Percentiles rank a stretch among this genome's conserved stretches.
These are phyloP conservation scores for Naganishia sp. DNA, from an alignment of 1,284 basidiomycete species.

Conservation along the genomic window DNA sequence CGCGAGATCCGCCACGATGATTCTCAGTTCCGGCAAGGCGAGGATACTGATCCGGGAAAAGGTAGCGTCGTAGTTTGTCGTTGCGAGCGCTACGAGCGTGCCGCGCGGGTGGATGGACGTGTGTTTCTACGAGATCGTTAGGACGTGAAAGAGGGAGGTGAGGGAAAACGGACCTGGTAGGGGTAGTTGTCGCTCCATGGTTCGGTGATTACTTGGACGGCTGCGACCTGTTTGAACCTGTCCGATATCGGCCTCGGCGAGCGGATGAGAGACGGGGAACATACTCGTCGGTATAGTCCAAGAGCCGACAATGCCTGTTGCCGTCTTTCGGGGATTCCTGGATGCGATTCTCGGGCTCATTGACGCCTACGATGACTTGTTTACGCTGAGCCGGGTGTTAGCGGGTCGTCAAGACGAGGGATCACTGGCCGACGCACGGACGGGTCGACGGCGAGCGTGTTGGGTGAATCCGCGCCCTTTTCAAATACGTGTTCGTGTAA, in stretches of 20 bases:
- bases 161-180: conserved; percentile 66
- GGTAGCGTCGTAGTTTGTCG: conserved; percentile 45
- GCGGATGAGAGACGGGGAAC: conserved; percentile 43
- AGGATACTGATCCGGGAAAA: conserved; percentile 61
- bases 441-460: conserved; percentile 78
- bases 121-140: conserved; percentile 44
- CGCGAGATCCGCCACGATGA: conserved; percentile 57
- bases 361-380: conserved; percentile 77
- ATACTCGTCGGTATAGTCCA: conserved; percentile 61
- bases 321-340: conserved; percentile 57
- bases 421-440: conserved; percentile 57
- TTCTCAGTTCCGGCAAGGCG: conserved; percentile 64
- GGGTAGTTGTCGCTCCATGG: conserved; percentile 74
- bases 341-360: conserved; percentile 67
- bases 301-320: conserved; percentile 82
- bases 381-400: conserved; percentile 49
- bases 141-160: background rate
- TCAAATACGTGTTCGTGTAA: conserved; percentile 72
- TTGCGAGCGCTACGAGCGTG: conserved; percentile 46
- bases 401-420: conserved; percentile 4
- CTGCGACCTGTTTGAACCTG: conserved; percentile 62
- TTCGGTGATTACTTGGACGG: conserved; percentile 65
- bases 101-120: conserved; percentile 43
- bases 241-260: conserved; percentile 12
- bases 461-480: conserved; percentile 83